phyloP scores from a whole-genome alignment of 805 yeast species.

The Ogataea sp. region DNA sequence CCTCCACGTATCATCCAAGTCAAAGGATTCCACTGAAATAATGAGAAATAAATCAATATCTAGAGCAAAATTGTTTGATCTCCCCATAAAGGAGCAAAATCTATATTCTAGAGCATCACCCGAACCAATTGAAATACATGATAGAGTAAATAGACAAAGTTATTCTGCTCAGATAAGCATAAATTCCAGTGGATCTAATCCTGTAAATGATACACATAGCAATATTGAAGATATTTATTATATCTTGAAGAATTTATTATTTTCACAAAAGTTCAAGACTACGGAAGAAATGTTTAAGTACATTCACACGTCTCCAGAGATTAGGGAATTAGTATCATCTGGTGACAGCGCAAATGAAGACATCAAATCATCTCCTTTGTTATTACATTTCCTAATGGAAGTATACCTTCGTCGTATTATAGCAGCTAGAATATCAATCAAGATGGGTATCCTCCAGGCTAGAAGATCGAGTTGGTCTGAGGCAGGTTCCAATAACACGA shows the following conservation, averaged over 20 bases:
- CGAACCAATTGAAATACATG: background rate
- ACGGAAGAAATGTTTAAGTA: conserved; percentile 11
- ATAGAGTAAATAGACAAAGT: background rate
- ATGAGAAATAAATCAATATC: background rate
- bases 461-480: background rate
- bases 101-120: too few species aligned
- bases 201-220: conserved; percentile 11
- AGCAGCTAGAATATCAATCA: conserved; percentile 20
- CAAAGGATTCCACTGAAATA: background rate
- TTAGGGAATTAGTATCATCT: background rate
- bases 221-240: conserved; percentile 17
- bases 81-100: background rate
- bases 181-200: background rate
- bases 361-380: conserved; percentile 5
- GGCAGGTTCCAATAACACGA: background rate
- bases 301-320: conserved; percentile 2
- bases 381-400: conserved; percentile 20
- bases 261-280: conserved; percentile 2
- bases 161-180: background rate
- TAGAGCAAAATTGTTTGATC: background rate
- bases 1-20: too few species aligned
- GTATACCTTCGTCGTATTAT: conserved; percentile 24
- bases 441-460: conserved; percentile 14
- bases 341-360: background rate
- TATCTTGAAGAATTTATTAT: conserved; percentile 6